These are phyloP conservation scores for Lactarius sp. DNA, from an alignment of 768 basidiomycete genomes.

Conservation along the genomic window DNA sequence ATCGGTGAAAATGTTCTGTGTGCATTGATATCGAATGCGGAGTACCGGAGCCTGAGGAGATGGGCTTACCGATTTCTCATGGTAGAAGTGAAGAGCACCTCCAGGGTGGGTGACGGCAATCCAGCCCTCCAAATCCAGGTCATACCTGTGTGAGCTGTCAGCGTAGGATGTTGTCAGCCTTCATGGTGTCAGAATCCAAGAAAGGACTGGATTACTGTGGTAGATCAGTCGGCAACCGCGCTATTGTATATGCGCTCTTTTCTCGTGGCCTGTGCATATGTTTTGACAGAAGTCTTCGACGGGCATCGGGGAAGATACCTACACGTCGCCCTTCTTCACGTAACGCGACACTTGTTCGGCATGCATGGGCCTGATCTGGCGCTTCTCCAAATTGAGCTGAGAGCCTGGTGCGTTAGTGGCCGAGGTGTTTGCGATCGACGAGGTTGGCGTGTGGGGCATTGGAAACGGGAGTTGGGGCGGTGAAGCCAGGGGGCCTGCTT, in stretches of 20 bases:
- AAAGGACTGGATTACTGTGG: slow-evolving; percentile 6
- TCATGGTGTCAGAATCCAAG: not conserved
- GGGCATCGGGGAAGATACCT: not conserved
- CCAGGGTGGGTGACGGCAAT: not conserved
- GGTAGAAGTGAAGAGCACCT: slow-evolving; percentile 17
- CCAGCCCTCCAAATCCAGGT: not conserved
- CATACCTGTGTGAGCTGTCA: not conserved
- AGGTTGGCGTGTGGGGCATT: too few species aligned
- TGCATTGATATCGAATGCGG: not conserved
- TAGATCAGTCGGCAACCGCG: not conserved
- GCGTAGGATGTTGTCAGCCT: not conserved
- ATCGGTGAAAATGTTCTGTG: slow-evolving; percentile 13
- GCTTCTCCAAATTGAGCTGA: not conserved
- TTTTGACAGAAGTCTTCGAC: not conserved
- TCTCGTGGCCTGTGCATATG: not conserved
- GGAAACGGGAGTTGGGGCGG: not conserved
- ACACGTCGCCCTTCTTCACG: slow-evolving; percentile 13
- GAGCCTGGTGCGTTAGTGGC: not conserved
- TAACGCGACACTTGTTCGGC: slow-evolving; percentile 16
- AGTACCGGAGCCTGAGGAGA: too few species aligned
- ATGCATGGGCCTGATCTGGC: not conserved
- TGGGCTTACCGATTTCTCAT: not conserved
- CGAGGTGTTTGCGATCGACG: not conserved
- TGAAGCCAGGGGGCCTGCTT: not conserved
- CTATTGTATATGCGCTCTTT: not conserved